Base-by-base conservation (phyloP, 495 filamentous ascomycete species). In the Darksidea phi region DNA sequence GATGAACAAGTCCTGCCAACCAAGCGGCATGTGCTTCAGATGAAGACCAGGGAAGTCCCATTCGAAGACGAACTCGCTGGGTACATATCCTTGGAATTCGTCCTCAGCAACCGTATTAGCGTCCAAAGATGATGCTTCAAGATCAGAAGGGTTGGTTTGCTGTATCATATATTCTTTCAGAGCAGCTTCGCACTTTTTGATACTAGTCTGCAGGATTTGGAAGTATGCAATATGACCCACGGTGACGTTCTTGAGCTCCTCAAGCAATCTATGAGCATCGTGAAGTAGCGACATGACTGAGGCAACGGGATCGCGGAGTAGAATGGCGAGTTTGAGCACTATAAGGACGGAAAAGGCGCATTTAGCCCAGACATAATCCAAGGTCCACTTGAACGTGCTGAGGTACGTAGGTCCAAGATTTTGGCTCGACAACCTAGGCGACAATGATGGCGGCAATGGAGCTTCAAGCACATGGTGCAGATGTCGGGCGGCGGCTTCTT, bases 341-440 rank as follows among this genome's bases (percentile, higher is more conserved):
- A 82, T 69, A 0, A 82, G 68, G 48, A 80, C 79, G 20, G 76
- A 79, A 62, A 81, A 82, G 1, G 79, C 78, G 48, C 78, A 79
- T 66, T 82, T 82, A 1, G 80, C 80, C 78, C 78, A 80, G 23
- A 82, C 79, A 48, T 80, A 82, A 53, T 82, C 80, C 78, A 80
- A 80, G 0, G 78, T 76, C 53, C 79, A 81, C 58, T 75, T 76
- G 17, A 82, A 73, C 23, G 76, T 78, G 8, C 75, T 74, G 13
- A 81, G 72, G 58, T 82, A 82, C 32, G 74, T 54, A 34, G 72
- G 71, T 45, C 45, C 37, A 34, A 1, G 37, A 7, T 18, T 6
- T 15, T n/a, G 13, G 37, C 25, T 32, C 0, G 57, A 13, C 15
- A 49, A 36, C 15, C 11, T 23, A 15, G 21, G 20, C 6, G 53